Conservation (phyloP, 352 stramenopile species). For the Salisapilia sapeloensis region DNA sequence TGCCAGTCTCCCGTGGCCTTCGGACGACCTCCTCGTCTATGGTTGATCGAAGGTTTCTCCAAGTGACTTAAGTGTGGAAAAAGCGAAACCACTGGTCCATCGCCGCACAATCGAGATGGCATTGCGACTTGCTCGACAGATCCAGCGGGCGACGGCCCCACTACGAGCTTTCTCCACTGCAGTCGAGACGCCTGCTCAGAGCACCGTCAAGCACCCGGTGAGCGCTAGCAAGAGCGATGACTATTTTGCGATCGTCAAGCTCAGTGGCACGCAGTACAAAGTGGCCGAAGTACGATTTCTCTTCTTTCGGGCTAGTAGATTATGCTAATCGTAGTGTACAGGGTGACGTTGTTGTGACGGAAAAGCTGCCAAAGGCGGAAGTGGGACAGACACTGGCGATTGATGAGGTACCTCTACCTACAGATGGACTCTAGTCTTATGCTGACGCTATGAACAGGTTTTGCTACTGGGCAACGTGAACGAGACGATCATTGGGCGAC, state of each 20-base stretch:
- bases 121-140: too few relatives aligned
- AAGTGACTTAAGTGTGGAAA: too few relatives aligned
- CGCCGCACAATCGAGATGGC: too few relatives aligned
- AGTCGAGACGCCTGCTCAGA: too few relatives aligned
- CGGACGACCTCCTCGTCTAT: too few relatives aligned
- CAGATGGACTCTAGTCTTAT: neutral
- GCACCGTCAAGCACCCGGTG: constrained; percentile 46
- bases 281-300: constrained; percentile 32
- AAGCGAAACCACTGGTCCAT: too few relatives aligned
- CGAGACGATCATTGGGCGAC: constrained; percentile 64
- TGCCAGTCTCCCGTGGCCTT: too few relatives aligned
- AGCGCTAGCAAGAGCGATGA: constrained; percentile 46
- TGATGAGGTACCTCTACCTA: constrained; percentile 22
- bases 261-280: constrained; percentile 77
- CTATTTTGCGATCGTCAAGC: constrained; percentile 75
- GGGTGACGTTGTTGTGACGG: constrained; percentile 64
- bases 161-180: too few relatives aligned
- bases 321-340: constrained; percentile 2
- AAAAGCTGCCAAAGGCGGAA: constrained; percentile 78
- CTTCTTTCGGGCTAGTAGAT: neutral
- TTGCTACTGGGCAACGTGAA: constrained; percentile 70
- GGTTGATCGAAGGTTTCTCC: too few relatives aligned
- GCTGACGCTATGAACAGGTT: constrained; percentile 14
- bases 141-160: too few relatives aligned
- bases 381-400: constrained; percentile 73